Evolutionary conservation across 75 land plant genomes (phyloP), one percentile per base, ranked within the genome.

Genomic region (Picea sitchensis): DNA sequence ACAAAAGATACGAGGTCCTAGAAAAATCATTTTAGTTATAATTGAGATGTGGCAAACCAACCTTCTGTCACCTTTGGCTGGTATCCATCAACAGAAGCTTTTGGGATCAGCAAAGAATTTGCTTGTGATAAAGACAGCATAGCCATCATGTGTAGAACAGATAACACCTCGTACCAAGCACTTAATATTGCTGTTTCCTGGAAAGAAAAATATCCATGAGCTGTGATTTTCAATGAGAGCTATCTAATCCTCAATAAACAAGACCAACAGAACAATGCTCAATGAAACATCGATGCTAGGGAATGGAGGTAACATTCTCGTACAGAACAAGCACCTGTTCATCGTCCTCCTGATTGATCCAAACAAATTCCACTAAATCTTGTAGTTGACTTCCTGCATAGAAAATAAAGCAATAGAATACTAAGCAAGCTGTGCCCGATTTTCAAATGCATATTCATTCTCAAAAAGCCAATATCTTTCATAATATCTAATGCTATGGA

Each of bases 81-180:
- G 86, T 90, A 83, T 59, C 94, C 96, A 81, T 93, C 98, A 51
- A 85, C 76, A 76, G 91, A 76, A 77, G 87, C 78, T 88, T 83
- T 92, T 11, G 96, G 91, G 69, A 93, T 84, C 75, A 96, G 91
- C 78, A 92, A 76, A 41, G 81, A 68, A 79, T 96, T 96, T 71
- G 96, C 98, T 71, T 96, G 87, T 64, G 91, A 90, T 21, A 96
- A 74, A 7, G 88, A 89, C 65, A 96, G 84, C 77, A 88, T 88
- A 32, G 95, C 90, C 87, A 96, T 86, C 81, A 92, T 86, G 67
- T 96, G 99, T 59, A 96, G 80, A 79, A 96, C 91, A 23, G 99
- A 96, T 64, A 96, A 82, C 61, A 96, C 81, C 88, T 96, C 99
- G 68, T 96, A 96, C 87, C 89, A 91, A 64, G 88, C 93, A 89